Base-by-base conservation (phyloP, 1,139 yeast species). In the Dujonia santamariae region DNA sequence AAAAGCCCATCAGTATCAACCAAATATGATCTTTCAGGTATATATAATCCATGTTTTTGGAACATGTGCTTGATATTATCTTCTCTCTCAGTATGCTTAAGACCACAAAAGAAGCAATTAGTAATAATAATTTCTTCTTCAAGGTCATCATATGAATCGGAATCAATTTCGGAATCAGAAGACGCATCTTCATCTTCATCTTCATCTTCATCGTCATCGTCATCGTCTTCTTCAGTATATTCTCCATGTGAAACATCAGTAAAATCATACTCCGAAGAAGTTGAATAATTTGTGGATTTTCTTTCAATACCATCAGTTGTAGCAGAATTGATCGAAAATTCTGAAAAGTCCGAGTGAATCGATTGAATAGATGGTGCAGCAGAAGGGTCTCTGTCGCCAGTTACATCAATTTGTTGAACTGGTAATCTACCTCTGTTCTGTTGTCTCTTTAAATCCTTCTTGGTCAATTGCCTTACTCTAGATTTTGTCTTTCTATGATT, bases 301-400 rank as follows among this genome's bases (percentile, higher is more conserved):
- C 43, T 30, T 26, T 43, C 48, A 26, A 40, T 40, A 4, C 47
- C 37, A 15, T 51, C 53, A 33, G 65, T 67, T 7, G 38, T 35
- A 11, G 85, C 87, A 7, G 37, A 35, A 11, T 85, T 87, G 19
- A 83, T 60, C 1, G 90, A 80, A 46, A 85, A 75, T 34, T 75
- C 72, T 0, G 94, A 82, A 22, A 78, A 60, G 26, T 72, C 75
- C 2, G 86, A 78, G 0, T 67, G 63, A 4, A 75, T 67, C 3
- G 84, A 75, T 5, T 61, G 59, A 0, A 75, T 69, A 2, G 85
- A 36, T n/a, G 36, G 47, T 3, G 34, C 35, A 12, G 35, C 44
- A 17, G 37, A 50, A 7, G 43, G 35, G 4, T 11, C 24, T 8
- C 12, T 28, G 5, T 17, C 42, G 9, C 37, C 42, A 6, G 17